Evolutionary conservation across 495 filamentous ascomycete species (phyloP).

Genomic region (Daldinia caldariorum): DNA sequence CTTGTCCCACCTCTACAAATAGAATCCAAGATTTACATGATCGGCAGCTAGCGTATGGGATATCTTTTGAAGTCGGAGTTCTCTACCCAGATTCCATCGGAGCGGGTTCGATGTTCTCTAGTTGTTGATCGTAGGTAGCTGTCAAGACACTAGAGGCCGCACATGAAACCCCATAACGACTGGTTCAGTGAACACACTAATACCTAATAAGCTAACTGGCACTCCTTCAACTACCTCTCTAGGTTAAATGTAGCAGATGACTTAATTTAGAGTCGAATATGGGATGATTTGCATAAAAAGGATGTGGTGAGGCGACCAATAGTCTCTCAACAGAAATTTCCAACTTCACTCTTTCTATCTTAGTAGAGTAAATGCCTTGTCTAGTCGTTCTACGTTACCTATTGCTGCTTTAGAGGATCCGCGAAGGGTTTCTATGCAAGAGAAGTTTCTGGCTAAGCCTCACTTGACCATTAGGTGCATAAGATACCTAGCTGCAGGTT

Average conservation of each 20-base stretch:
- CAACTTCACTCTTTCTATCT: neutral
- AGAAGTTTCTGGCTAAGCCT: constrained; percentile 17
- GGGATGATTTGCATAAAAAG: neutral
- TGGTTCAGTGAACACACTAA: constrained; percentile 23
- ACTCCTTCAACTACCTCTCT: constrained; percentile 22
- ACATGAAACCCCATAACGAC: constrained; percentile 23
- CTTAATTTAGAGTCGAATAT: constrained; percentile 20
- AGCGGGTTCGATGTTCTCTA: constrained; percentile 23
- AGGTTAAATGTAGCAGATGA: constrained; percentile 23
- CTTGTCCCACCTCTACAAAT: constrained; percentile 14
- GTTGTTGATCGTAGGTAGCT: constrained; percentile 19
- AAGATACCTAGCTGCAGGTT: neutral
- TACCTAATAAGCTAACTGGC: constrained; percentile 15
- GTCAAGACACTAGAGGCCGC: neutral
- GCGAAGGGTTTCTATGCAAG: constrained; percentile 16
- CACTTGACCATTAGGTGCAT: no score
- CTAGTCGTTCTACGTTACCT: neutral
- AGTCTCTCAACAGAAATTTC: neutral
- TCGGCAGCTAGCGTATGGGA: constrained; percentile 32
- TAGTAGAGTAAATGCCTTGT: neutral
- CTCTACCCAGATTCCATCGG: constrained; percentile 21
- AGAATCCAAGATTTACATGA: constrained; percentile 18
- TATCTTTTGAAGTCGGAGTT: constrained; percentile 20
- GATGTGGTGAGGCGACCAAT: neutral
- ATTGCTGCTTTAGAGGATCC: constrained; percentile 5